Base-by-base conservation (phyloP, 352 stramenopile genomes). In the Globisporangium paddicum region DNA sequence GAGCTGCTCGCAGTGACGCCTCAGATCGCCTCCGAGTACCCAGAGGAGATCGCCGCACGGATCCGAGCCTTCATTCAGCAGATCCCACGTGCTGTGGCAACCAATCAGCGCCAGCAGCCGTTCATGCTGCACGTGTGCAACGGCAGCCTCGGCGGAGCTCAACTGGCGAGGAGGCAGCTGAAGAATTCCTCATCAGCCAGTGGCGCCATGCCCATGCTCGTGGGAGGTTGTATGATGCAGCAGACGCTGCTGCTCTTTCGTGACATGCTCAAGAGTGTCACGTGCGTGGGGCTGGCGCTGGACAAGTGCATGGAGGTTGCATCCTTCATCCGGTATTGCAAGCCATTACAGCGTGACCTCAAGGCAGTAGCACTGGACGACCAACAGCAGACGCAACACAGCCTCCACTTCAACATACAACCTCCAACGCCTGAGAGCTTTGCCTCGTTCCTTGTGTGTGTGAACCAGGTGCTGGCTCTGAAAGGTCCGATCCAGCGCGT, bases 211-310 rank as follows among this genome's bases (percentile, higher is more conserved):
- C 13, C 21, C 18, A 37, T 38, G 38, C 58, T 63, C 25, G 18
- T 64, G 0, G 52, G 58, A 23, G 60, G 66, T 3, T 80, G 72
- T 23, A 67, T 80, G 58, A 68, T 74, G 54, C 69, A 80, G 26
- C 65, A 68, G 23, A 63, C 61, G 45, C 46, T 71, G 37, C 51
- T 68, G 30, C 38, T 71, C 21, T 55, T 71, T 25, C 61, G 41
- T 11, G 61, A 65, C 38, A 56, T 35, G 44, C 41, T 71, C n/a
- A 52, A 68, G 28, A 60, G 55, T 16, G 38, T 71, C 47, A 32
- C 65, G 45, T 52, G 59, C 38, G 30, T 79, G 40, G 38, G 56
- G 10, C 5, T 50, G 23, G 45, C 34, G 10, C 19, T 71, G 14
- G 61, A 68, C 7, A 62, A 62, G 30, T 71, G 65, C 40, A 57